phyloP scores from a whole-genome alignment of 2,329 filamentous ascomycete genomes.

The Trichoderma gracile region DNA sequence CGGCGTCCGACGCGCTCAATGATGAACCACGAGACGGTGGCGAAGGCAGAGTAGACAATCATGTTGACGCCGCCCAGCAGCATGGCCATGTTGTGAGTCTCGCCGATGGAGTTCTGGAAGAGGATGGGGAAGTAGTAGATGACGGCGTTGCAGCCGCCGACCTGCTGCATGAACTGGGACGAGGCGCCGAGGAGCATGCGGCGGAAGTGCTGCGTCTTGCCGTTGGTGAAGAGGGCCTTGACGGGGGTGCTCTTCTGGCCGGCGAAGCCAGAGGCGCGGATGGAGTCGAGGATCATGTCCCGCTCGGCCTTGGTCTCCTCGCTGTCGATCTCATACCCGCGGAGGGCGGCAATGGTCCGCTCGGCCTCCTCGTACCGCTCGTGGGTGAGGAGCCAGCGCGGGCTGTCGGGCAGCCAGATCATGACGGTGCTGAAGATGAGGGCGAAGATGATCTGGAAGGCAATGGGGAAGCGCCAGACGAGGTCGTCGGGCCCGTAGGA shows the following conservation, averaged over 20 bases:
- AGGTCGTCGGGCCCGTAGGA: conserved; percentile 49
- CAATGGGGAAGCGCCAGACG: conserved; percentile 58
- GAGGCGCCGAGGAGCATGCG: conserved; percentile 62
- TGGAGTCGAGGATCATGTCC: conserved; percentile 50
- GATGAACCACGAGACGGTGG: conserved; percentile 57
- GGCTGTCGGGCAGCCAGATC: conserved; percentile 49
- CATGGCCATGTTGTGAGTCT: conserved; percentile 47
- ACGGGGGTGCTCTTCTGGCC: conserved; percentile 49
- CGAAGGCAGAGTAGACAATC: conserved; percentile 59
- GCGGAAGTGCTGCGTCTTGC: conserved; percentile 66
- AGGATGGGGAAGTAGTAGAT: conserved; percentile 64
- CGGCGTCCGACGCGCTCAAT: conserved; percentile 49
- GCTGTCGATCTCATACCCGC: conserved; percentile 50
- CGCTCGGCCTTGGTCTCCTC: conserved; percentile 60
- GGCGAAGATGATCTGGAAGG: conserved; percentile 43
- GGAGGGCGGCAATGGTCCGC: conserved; percentile 35
- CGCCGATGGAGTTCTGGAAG: conserved; percentile 42
- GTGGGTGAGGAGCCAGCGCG: conserved; percentile 51
- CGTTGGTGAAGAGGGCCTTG: conserved; percentile 59
- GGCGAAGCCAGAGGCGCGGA: conserved; percentile 54
- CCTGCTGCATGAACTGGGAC: conserved; percentile 63
- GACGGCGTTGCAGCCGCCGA: conserved; percentile 60
- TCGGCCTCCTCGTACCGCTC: conserved; percentile 47
- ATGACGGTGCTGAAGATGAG: conserved; percentile 46
- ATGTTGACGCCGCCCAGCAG: conserved; percentile 54